Evolutionary conservation across 768 basidiomycete genomes (phyloP), one percentile per base, ranked within the genome.

Genomic region (Mycena belliarum): DNA sequence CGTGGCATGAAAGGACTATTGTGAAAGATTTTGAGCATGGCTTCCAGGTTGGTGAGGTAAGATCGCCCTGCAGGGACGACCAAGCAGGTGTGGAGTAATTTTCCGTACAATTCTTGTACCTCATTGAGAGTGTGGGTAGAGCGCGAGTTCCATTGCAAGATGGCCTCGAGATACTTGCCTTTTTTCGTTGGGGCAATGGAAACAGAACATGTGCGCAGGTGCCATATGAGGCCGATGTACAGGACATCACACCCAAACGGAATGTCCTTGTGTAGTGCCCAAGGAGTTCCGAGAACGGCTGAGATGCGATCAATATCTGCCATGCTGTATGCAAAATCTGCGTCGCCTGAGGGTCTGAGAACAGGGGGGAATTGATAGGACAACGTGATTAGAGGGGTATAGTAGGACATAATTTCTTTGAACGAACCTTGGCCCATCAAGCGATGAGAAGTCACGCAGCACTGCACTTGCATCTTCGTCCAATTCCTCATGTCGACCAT

Each of bases 41-140:
- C 16, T 52, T 82, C 75, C 23, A 82, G 58, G 11, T 47, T 43
- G 35, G 73, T 79, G 52, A 82, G 71, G 60, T 76, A 77, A 1
- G 80, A 74, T 0, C 72, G 66, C 10, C 69, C 72, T n/a, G 1
- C 33, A 2, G 68, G 69, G 1, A 75, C 26, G 0, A 78, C 63
- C 0, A 66, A 49, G 14, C 63, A 66, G 0, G 71, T 52, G 25
- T 81, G 80, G 0, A 75, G 57, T 0, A 81, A 69, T 46, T 79
- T 78, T 0, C 80, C 74, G 43, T 78, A 71, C 0, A 81, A 66
- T 16, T 66, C 69, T 24, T 73, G 63, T 0, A 73, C 68, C 9
- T 77, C 68, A 0, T 69, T 49, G 2, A 75, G 68, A 5, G 59
- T 63, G 60, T 79, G 79, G 2, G 57, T 60, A 0, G 47, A 7